Base-by-base conservation (phyloP, 2,329 filamentous ascomycete species). In the Arthrobotrys sinensis region DNA sequence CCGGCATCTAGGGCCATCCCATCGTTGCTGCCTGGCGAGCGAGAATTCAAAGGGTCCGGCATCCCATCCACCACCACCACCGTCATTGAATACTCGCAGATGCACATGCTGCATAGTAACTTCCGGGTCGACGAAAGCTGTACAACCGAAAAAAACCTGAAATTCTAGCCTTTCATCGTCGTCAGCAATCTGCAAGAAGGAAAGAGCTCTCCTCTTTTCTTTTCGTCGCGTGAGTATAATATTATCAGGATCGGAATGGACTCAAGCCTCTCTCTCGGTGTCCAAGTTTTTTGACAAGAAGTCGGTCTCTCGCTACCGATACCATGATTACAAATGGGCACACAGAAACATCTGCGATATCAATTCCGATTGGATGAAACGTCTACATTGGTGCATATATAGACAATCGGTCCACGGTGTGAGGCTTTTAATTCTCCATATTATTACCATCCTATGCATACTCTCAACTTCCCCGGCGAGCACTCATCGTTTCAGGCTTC, bases 11-110 rank as follows among this genome's bases (percentile, higher is more conserved):
- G 53, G 53, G 5, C 19, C 36, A 14, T 38, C 36, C 55, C 34
- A 60, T 28, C 55, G 36, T 34, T 60, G 55, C 55, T 60, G 55
- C 55, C 55, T 60, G 55, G 55, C 16, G 50, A 34, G 50, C 46
- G 16, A 16, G 36, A 38, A 38, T 38, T 38, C 24, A 4, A 28
- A 28, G 24, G 24, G 24, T 28, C 24, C n/a, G n/a, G n/a, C n/a
- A n/a, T n/a, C 24, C 24, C 24, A 28, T 28, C 24, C 24, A 28
- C 24, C 24, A 28, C 24, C 24, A 28, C 24, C 24, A 28, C 24
- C 24, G 24, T 28, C 24, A 28, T 28, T 28, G 24, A 28, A 28
- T 28, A 28, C 4, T 28, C 24, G 24, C 24, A 28, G 24, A 28
- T 4, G 24, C 24, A 28, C 24, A 28, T 28, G 24, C 24, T 28